These are phyloP conservation scores for Talaromyces sp. DNA, from an alignment of 2,329 filamentous ascomycete genomes.

Conservation along the genomic window DNA sequence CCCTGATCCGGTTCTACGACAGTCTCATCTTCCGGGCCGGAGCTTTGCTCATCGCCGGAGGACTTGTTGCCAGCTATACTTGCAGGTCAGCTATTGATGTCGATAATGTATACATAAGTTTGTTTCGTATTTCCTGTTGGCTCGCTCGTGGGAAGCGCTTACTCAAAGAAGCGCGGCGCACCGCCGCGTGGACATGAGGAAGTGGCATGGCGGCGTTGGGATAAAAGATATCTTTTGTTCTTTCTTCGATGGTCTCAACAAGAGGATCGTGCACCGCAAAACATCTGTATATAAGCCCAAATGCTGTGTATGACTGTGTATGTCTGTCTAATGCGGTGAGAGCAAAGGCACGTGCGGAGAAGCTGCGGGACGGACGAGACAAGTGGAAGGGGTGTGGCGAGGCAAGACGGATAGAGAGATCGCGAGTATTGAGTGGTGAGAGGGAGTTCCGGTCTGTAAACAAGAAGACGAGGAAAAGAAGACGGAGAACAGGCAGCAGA, in stretches of 20 bases:
- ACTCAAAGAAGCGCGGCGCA: slow-evolving; percentile 33
- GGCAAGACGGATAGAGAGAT: not conserved
- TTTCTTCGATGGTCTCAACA: not conserved
- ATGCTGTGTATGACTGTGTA: not conserved
- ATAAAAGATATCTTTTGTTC: not conserved
- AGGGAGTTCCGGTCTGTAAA: not conserved
- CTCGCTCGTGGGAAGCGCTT: slow-evolving; percentile 16
- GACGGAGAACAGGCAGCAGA: not conserved
- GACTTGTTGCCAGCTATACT: slow-evolving; percentile 42
- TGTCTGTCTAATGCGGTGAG: not conserved
- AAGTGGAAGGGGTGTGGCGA: not conserved
- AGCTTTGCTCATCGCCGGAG: slow-evolving; percentile 52
- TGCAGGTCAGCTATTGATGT: not conserved
- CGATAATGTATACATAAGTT: not conserved
- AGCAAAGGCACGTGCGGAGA: not conserved
- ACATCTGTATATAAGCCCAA: not conserved
- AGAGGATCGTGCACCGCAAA: not conserved
- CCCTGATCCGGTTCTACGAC: slow-evolving; percentile 88
- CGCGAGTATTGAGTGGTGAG: not conserved
- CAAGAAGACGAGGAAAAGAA: not conserved
- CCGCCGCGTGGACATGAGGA: slow-evolving; percentile 23
- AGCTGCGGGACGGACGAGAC: not conserved
- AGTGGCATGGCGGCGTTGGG: slow-evolving; percentile 24
- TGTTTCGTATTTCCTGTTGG: not conserved
- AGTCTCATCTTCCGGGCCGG: slow-evolving; percentile 64